Evolutionary conservation across 2,329 filamentous ascomycete genomes (phyloP), one percentile per base, ranked within the genome.

Genomic region (Microdochium bolleyi): DNA sequence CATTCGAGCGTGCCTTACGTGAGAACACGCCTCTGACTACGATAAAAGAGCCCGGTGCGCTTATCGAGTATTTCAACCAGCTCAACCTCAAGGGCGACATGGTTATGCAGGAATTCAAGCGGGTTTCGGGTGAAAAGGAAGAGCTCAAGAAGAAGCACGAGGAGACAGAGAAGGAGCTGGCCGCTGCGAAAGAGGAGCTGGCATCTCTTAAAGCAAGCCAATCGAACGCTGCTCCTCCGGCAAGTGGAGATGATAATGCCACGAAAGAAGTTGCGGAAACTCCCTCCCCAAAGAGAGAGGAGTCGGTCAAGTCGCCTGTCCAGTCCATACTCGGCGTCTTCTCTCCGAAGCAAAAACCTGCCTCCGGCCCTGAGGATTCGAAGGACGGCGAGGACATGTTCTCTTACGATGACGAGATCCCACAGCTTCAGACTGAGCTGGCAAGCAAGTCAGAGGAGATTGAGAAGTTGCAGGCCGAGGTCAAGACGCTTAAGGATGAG

Each of bases 21-120:
- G 94, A 99, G 66, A 89, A 95, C 61, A 99, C 94, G 0, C 92
- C 94, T 2, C 74, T 97, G 34, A 88, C 89, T 3, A 92, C 90
- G 16, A 96, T 99, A 61, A 79, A 77, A 60, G 94, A 99, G 55
- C 89, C 92, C 0, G 82, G 83, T 51, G 87, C 91, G 2, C 76
- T 99, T 32, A 81, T 91, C 7, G 92, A 97, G 69, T 99, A 96
- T 63, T 77, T 99, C 25, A 90, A 87, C 60, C 90, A 96, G 68
- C 72, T 95, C 41, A 92, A 85, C 56, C 70, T 92, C 51, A 92
- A 95, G 64, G 85, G 86, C 44, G 89, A 95, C 62, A 95, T 99
- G 88, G 85, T 95, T 2, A 85, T 95, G 81, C 88, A 95, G 48
- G 94, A 99, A 69, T 76, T 96, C 53, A 96, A 95, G 71, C 80